These are phyloP conservation scores for Purshia tridentata DNA, from an alignment of 306 rosid species.

Conservation along the genomic window DNA sequence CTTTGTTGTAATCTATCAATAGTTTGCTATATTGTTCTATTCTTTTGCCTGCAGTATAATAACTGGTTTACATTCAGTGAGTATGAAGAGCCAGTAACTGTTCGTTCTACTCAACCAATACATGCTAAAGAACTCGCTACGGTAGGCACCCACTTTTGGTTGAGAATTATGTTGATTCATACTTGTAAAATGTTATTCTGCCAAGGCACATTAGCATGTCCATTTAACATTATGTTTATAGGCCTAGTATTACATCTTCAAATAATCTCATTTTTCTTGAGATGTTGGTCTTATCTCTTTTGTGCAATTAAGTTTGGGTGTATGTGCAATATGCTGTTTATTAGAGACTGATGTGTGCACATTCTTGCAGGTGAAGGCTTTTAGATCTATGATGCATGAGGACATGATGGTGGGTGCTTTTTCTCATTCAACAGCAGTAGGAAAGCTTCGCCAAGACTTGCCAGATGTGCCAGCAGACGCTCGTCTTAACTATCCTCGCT, in stretches of 20 bases:
- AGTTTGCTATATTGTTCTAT: slow-evolving; percentile 25
- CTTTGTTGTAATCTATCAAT: neutral
- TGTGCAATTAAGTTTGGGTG: neutral
- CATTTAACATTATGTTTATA: neutral
- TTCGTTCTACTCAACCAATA: slow-evolving; percentile 77
- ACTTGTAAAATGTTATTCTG: neutral
- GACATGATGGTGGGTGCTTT: slow-evolving; percentile 98
- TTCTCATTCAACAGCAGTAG: slow-evolving; percentile 96
- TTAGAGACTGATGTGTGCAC: neutral
- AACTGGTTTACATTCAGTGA: slow-evolving; percentile 97
- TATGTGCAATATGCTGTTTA: neutral
- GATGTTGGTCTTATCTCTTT: neutral
- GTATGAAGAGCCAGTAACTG: slow-evolving; percentile 76
- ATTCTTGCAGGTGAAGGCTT: slow-evolving; percentile 83
- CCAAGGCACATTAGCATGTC: neutral
- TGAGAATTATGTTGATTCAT: neutral
- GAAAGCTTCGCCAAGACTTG: slow-evolving; percentile 84
- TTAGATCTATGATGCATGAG: slow-evolving; percentile 82
- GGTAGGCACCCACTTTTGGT: slow-evolving; percentile 45
- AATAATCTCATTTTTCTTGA: neutral
- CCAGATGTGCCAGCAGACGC: slow-evolving; percentile 89
- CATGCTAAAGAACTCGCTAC: slow-evolving; percentile 85
- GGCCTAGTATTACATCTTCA: neutral
- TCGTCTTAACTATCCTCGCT: slow-evolving; percentile 72
- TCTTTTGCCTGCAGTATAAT: slow-evolving; percentile 65